phyloP scores from a whole-genome alignment of 768 basidiomycete species.

The Lyophyllum semitale region DNA sequence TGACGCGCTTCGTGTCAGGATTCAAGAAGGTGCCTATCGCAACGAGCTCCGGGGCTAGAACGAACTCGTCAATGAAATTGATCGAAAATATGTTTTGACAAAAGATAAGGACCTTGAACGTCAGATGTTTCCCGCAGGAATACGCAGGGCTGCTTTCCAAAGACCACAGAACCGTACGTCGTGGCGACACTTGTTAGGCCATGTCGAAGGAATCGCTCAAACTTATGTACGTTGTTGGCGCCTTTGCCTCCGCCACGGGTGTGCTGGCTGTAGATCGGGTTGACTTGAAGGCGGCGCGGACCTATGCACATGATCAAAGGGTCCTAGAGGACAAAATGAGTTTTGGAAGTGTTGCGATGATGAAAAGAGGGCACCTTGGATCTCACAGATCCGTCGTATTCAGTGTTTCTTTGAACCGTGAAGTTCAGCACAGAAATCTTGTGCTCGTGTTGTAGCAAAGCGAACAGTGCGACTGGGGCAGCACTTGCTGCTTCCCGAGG shows the following conservation, averaged over 20 bases:
- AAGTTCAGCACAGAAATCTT: conserved; percentile 94
- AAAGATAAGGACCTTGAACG: conserved; percentile 53
- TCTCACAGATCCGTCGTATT: conserved; percentile 83
- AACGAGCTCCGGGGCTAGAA: conserved; percentile 78
- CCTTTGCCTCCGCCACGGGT: conserved; percentile 88
- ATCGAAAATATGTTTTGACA: conserved; percentile 1
- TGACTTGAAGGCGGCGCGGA: conserved; percentile 79
- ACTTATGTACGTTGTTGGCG: conserved; percentile 96
- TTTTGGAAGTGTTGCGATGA: neutral
- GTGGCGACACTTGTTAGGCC: conserved; percentile 83
- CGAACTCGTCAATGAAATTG: conserved; percentile 1
- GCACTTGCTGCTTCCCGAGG: conserved; percentile 57
- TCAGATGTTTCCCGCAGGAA: conserved; percentile 73
- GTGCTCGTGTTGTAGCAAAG: conserved; percentile 92
- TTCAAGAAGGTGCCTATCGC: conserved; percentile 87
- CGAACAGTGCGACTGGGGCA: conserved; percentile 69
- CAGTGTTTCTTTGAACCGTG: conserved; percentile 91
- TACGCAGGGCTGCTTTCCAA: conserved; percentile 82
- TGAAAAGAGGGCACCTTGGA: conserved; percentile 67
- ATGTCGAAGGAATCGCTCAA: conserved; percentile 86
- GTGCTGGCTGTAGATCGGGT: conserved; percentile 92
- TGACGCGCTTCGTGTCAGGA: conserved; percentile 88
- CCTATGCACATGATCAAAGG: conserved; percentile 88
- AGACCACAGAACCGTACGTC: conserved; percentile 84
- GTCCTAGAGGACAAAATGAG: conserved; percentile 53